Conservation (phyloP, 176 grass and related monocot species). For the Elaeis guineensis region DNA sequence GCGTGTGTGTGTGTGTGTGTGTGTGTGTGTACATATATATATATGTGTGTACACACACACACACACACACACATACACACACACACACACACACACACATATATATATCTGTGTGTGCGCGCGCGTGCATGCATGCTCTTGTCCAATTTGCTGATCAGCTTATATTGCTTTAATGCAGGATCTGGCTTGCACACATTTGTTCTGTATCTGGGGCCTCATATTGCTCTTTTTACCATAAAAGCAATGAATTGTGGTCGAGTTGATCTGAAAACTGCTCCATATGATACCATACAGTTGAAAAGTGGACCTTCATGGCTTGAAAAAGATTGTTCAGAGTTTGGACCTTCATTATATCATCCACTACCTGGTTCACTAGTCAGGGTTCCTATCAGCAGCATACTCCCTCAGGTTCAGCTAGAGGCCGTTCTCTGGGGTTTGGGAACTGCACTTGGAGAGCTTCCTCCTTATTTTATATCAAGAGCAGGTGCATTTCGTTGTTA, state of each 20-base stretch:
- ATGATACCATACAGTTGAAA: conserved; percentile 89
- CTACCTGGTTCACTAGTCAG: conserved; percentile 42
- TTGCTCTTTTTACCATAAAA: conserved; percentile 94
- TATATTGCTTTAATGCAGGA: conserved; percentile 27
- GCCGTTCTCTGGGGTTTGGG: conserved; percentile 94
- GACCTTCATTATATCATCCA: conserved; percentile 51
- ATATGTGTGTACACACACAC: too few relatives aligned
- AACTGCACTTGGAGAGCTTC: conserved; percentile 93
- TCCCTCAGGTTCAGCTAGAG: conserved; percentile 82
- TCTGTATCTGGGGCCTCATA: conserved; percentile 87
- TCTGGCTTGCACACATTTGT: conserved; percentile 97
- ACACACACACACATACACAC: too few relatives aligned
- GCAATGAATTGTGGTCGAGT: conserved; percentile 75
- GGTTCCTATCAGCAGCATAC: conserved; percentile 73
- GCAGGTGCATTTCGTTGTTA: conserved; percentile 37
- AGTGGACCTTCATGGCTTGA: conserved; percentile 81
- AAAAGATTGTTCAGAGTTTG: conserved; percentile 81
- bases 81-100: too few relatives aligned
- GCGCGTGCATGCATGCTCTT: too few relatives aligned
- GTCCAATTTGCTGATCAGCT: neutral
- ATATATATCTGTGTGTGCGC: too few relatives aligned
- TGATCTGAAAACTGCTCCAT: conserved; percentile 84
- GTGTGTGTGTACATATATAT: too few relatives aligned
- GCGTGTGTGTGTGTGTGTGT: too few relatives aligned
- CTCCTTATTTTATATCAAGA: conserved; percentile 97